These are phyloP conservation scores for Solanum sitiens DNA, from an alignment of 257 asterid genomes.

Conservation along the genomic window DNA sequence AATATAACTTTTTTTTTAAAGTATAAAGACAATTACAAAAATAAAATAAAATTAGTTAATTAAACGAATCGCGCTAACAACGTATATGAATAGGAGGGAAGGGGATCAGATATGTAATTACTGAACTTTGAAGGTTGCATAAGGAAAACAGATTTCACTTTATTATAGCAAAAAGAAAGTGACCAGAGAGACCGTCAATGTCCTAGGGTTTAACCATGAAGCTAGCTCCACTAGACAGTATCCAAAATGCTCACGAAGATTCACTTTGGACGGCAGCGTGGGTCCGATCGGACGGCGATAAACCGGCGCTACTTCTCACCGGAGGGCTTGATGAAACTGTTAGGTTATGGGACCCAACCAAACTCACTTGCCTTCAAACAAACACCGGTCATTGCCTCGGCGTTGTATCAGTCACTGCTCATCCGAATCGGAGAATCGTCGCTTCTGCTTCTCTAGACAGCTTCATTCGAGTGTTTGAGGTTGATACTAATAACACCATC, in stretches of 20 bases:
- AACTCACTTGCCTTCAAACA: slow-evolving; percentile 34
- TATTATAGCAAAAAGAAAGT: background rate
- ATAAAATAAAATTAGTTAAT: too few species aligned
- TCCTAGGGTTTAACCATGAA: slow-evolving; percentile 36
- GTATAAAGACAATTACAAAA: background rate
- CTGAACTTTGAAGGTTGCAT: background rate
- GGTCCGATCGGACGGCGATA: slow-evolving; percentile 45
- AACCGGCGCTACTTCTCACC: slow-evolving; percentile 57
- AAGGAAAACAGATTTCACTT: background rate
- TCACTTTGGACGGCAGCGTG: slow-evolving; percentile 88
- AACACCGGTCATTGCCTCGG: slow-evolving; percentile 93
- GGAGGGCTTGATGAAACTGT: slow-evolving; percentile 97
- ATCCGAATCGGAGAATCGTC: slow-evolving; percentile 84
- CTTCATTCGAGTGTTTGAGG: slow-evolving; percentile 80
- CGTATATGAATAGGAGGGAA: background rate
- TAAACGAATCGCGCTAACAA: background rate
- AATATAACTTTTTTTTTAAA: too few species aligned
- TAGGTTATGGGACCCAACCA: slow-evolving; percentile 64
- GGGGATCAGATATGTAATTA: background rate
- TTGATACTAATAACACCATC: slow-evolving; percentile 58
- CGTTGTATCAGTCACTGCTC: slow-evolving; percentile 83
- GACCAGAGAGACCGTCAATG: background rate
- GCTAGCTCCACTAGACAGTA: slow-evolving; percentile 54
- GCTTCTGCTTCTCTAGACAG: slow-evolving; percentile 92
- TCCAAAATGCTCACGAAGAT: slow-evolving; percentile 81